Base-by-base conservation (phyloP, 1,139 yeast species). In the Geotrichum bryndzae region DNA sequence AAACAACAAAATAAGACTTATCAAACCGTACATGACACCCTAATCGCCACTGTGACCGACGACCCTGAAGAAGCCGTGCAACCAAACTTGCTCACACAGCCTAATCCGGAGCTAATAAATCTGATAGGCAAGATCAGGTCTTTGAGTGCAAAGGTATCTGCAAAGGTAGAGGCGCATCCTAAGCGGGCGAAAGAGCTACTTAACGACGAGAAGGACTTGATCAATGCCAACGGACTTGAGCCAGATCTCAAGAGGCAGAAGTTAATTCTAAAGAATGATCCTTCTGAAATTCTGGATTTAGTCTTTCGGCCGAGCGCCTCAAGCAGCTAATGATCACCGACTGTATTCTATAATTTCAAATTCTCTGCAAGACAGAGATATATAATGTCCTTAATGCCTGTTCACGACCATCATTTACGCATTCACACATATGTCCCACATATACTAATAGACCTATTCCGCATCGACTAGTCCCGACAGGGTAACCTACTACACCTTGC, bases 201-300 rank as follows among this genome's bases (percentile, higher is more conserved):
- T n/a, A 38, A 25, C 2, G 15, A 23, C 4, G 18, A 23, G 25
- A 29, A 56, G 29, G 48, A 1, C 2, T 10, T 6, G 22, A 41
- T n/a, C 10, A 52, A 48, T 33, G 51, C 22, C 27, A 48, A 4
- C 31, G 55, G 18, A n/a, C 35, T 52, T 6, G 50, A 54, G 23
- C 61, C 61, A 15, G 61, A 59, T 45, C 52, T 29, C 13, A 59
- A 59, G 38, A 54, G 61, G 8, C 61, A 59, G 31, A 59, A 51
- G 53, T 15, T 59, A 8, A 59, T 59, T 38, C 33, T 59, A 15
- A 51, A 59, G 29, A 59, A 59, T 18, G 61, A 59, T 45, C 31
- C 59, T 7, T 56, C 59, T 8, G 55, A 56, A 23, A 18, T 56
- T 18, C 31, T 56, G 2, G 18, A 51, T 11, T n/a, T 51, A 38